Conservation (phyloP, 305 asterid species). For the Withania somnifera region DNA sequence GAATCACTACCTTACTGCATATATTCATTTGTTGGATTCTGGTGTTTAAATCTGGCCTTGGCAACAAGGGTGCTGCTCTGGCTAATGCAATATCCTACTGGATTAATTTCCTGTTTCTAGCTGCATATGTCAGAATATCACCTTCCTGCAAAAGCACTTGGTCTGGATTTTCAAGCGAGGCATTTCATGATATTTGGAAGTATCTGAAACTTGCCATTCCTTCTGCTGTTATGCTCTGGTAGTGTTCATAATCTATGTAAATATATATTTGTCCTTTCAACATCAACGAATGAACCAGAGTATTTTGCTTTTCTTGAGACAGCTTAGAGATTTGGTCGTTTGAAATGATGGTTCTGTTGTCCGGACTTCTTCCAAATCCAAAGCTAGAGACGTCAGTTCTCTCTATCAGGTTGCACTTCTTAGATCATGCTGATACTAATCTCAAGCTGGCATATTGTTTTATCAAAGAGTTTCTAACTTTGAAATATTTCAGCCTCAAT, state of each 20-base stretch:
- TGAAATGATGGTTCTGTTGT: constrained; percentile 47
- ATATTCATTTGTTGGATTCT: constrained; percentile 13
- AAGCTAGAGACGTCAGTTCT: constrained; percentile 52
- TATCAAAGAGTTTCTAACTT: background rate
- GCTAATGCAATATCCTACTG: constrained; percentile 12
- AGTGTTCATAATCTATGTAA: background rate
- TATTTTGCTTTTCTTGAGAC: constrained; percentile 16
- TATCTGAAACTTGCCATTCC: constrained; percentile 15
- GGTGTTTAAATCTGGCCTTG: constrained; percentile 13
- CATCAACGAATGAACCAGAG: background rate
- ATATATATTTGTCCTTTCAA: background rate
- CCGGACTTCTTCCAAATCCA: constrained; percentile 59
- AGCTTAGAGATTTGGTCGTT: constrained; percentile 59
- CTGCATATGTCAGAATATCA: constrained; percentile 3
- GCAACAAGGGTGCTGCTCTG: constrained; percentile 18
- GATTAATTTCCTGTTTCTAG: constrained; percentile 9
- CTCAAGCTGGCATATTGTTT: background rate
- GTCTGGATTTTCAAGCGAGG: constrained; percentile 15
- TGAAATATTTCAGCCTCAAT: constrained; percentile 28
- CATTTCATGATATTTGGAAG: background rate
- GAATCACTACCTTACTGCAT: constrained; percentile 10
- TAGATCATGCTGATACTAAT: background rate
- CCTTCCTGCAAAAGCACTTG: constrained; percentile 16
- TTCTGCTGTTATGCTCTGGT: constrained; percentile 19
- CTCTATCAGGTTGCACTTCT: constrained; percentile 32